Percentiles rank a stretch among this genome's conserved stretches.
These are phyloP conservation scores for Cyberlindnera misumaiensis DNA, from an alignment of 805 yeast species.

Conservation along the genomic window DNA sequence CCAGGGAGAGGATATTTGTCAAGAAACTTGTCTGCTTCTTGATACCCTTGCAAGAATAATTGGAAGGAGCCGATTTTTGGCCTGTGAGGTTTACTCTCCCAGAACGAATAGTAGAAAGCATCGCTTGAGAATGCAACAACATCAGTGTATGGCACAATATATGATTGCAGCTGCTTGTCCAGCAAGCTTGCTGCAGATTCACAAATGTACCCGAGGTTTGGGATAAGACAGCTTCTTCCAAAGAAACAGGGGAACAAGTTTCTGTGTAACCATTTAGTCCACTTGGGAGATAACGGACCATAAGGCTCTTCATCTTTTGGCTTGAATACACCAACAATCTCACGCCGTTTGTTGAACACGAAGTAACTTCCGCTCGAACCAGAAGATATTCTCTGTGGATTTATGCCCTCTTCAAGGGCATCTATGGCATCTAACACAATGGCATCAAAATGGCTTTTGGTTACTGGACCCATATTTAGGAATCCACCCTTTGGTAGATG, in stretches of 20 bases:
- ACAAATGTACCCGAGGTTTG: constrained; percentile 64
- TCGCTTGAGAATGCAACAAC: constrained; percentile 32
- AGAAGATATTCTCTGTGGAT: constrained; percentile 48
- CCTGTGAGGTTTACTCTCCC: constrained; percentile 35
- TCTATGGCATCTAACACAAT: constrained; percentile 37
- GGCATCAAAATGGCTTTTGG: constrained; percentile 27
- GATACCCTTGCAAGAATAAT: constrained; percentile 49
- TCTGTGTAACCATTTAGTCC: constrained; percentile 75
- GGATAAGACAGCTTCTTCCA: constrained; percentile 66
- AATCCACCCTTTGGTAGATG: constrained; percentile 25
- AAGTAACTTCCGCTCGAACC: constrained; percentile 74
- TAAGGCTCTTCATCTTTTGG: constrained; percentile 80
- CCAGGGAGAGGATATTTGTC: constrained; percentile 50
- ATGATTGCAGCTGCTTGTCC: constrained; percentile 51
- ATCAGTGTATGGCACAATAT: constrained; percentile 62
- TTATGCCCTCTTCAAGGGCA: constrained; percentile 40
- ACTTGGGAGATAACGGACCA: constrained; percentile 70
- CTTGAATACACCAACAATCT: constrained; percentile 57
- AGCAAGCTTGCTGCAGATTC: constrained; percentile 67
- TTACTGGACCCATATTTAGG: constrained; percentile 22
- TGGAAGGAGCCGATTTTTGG: constrained; percentile 64
- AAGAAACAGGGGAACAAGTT: constrained; percentile 73
- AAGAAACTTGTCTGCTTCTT: constrained; percentile 56
- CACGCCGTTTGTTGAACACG: constrained; percentile 30
- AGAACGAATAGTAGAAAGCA: constrained; percentile 39